phyloP scores from a whole-genome alignment of 1,284 basidiomycete genomes.

The Xanthoconium separans region DNA sequence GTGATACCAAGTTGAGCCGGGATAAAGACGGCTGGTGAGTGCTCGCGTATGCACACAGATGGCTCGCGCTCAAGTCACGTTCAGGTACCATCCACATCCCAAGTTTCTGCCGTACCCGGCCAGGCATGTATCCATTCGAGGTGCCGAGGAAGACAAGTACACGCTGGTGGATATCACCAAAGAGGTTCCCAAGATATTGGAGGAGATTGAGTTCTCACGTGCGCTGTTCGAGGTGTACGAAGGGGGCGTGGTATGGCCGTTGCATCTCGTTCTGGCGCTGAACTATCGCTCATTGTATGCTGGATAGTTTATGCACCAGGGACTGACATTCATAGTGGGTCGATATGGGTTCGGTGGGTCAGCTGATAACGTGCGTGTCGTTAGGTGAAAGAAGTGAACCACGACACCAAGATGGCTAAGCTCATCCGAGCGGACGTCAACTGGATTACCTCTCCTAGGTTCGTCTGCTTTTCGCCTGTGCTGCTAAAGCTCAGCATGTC shows the following conservation, averaged over 20 bases:
- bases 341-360: neutral
- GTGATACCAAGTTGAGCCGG: conserved; percentile 51
- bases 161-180: conserved; percentile 67
- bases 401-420: conserved; percentile 74
- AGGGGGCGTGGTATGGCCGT: conserved; percentile 62
- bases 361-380: conserved; percentile 1
- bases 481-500: conserved; percentile 1
- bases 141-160: conserved; percentile 79
- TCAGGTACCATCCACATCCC: conserved; percentile 78
- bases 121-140: conserved; percentile 73
- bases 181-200: conserved; percentile 54
- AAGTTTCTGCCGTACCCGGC: conserved; percentile 79
- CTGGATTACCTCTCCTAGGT: conserved; percentile 81
- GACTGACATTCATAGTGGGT: conserved; percentile 68
- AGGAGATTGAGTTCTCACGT: conserved; percentile 85
- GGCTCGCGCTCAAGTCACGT: neutral
- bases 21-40: conserved; percentile 73
- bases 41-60: too few species aligned
- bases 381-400: conserved; percentile 78
- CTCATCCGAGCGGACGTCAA: conserved; percentile 76
- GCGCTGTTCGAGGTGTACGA: conserved; percentile 86
- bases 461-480: conserved; percentile 9
- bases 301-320: conserved; percentile 80
- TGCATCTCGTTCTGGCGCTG: neutral
- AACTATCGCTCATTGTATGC: conserved; percentile 1